A percentile compares a stretch with the other conserved stretches of the same genome.
Conservation (phyloP, 441 rosid genomes). For the Mallotus japonicus region DNA sequence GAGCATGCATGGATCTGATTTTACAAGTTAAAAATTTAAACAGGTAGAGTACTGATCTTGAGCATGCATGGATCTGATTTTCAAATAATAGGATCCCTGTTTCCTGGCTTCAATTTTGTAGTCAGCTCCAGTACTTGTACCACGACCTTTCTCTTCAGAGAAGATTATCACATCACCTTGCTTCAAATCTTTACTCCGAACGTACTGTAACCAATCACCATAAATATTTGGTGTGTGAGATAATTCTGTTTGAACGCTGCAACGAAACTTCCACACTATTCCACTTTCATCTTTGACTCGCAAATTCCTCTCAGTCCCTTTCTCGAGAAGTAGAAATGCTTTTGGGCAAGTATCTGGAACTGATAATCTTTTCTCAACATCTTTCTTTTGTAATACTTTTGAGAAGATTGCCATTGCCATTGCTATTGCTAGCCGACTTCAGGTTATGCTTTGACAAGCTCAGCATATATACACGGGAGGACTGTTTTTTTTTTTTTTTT, state of each 20-base stretch:
- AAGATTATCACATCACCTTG: neutral
- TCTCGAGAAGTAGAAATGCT: neutral
- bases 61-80: no score
- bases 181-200: neutral
- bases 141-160: neutral
- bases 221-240: neutral
- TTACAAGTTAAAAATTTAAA: no score
- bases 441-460: no score
- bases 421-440: no score
- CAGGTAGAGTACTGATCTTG: no score
- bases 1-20: accelerated
- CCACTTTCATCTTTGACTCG: constrained; percentile 8
- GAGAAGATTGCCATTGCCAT: neutral
- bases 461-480: no score
- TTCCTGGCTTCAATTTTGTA: no score
- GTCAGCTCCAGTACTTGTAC: no score
- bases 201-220: constrained; percentile 9
- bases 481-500: no score
- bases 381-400: constrained; percentile 5
- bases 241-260: neutral
- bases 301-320: neutral
- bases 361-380: constrained; percentile 14
- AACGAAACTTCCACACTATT: neutral
- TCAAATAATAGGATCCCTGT: no score
- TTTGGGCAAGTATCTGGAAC: neutral